Conservation (phyloP, 2,329 filamentous ascomycete species). For the Trichoderma sp. region DNA sequence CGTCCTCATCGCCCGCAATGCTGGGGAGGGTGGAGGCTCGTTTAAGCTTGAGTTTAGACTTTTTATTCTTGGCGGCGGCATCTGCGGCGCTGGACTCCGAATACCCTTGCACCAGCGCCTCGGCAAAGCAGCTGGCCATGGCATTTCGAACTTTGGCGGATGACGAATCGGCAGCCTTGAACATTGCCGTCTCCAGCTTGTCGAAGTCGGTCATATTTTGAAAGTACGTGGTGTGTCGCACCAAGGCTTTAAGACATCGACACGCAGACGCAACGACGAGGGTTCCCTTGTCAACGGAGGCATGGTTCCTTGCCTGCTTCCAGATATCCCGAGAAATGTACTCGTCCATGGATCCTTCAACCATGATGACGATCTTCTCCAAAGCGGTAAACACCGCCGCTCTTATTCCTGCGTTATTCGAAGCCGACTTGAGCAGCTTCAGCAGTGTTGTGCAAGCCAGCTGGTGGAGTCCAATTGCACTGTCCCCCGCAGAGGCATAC, state of each 20-base stretch:
- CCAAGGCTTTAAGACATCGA: slow-evolving; percentile 74
- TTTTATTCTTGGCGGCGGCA: slow-evolving; percentile 65
- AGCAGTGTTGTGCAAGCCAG: slow-evolving; percentile 72
- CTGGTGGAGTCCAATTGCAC: slow-evolving; percentile 80
- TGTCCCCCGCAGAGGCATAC: slow-evolving; percentile 91
- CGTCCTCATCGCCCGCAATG: slow-evolving; percentile 73
- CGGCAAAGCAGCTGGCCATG: slow-evolving; percentile 81
- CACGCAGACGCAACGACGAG: slow-evolving; percentile 80
- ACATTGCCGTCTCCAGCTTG: slow-evolving; percentile 77
- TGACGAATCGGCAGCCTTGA: slow-evolving; percentile 83
- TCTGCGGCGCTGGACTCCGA: slow-evolving; percentile 53
- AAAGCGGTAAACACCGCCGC: slow-evolving; percentile 77
- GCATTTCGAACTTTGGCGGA: slow-evolving; percentile 79
- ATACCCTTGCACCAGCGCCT: slow-evolving; percentile 80
- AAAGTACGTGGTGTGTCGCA: slow-evolving; percentile 77
- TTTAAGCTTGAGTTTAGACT: slow-evolving; percentile 65
- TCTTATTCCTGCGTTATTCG: slow-evolving; percentile 79
- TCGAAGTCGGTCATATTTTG: slow-evolving; percentile 90
- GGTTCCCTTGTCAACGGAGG: slow-evolving; percentile 77
- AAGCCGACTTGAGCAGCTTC: slow-evolving; percentile 78
- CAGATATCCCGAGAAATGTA: slow-evolving; percentile 83
- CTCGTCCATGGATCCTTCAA: slow-evolving; percentile 81
- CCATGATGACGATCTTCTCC: slow-evolving; percentile 74
- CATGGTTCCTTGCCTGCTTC: slow-evolving; percentile 83
- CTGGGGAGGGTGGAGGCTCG: slow-evolving; percentile 63